phyloP scores from a whole-genome alignment of 805 yeast genomes.

The Saturnispora saitoi region DNA sequence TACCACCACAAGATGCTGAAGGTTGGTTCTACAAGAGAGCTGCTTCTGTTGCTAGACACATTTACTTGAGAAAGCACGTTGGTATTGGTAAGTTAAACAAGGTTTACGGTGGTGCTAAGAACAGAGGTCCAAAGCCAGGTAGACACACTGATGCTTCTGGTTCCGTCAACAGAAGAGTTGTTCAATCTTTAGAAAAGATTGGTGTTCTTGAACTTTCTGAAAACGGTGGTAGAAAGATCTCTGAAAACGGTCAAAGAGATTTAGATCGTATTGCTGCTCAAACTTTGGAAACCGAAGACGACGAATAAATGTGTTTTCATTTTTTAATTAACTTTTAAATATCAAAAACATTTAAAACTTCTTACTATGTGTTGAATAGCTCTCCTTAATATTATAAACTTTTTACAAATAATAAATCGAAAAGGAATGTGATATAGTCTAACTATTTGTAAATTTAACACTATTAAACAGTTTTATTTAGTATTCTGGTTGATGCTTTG shows the following conservation, averaged over 20 bases:
- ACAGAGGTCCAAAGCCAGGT: conserved; percentile 98
- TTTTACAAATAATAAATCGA: background rate
- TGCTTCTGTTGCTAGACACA: conserved; percentile 99
- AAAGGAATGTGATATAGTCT: no score
- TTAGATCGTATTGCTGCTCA: conserved; percentile 99
- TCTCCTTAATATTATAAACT: conserved; percentile 3
- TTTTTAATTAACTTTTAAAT: background rate
- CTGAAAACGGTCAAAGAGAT: conserved; percentile 99
- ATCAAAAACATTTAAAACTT: conserved; percentile 1
- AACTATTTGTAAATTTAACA: no score
- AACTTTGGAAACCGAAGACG: conserved; percentile 81
- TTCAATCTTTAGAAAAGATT: conserved; percentile 96
- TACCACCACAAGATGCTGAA: conserved; percentile 99
- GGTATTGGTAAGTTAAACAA: conserved; percentile 99
- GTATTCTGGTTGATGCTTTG: conserved; percentile 8
- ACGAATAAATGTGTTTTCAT: conserved; percentile 29
- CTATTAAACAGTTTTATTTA: background rate
- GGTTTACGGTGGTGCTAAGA: conserved; percentile 97
- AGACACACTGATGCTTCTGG: conserved; percentile 99
- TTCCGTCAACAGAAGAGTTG: conserved; percentile 96
- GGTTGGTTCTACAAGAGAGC: conserved; percentile 99
- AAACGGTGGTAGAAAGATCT: conserved; percentile 99
- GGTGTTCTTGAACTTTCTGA: conserved; percentile 94
- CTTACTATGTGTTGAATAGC: background rate
- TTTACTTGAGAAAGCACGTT: conserved; percentile 98